Evolutionary conservation across 2,329 filamentous ascomycete genomes (phyloP).

Genomic region (Penicillium olsonii): DNA sequence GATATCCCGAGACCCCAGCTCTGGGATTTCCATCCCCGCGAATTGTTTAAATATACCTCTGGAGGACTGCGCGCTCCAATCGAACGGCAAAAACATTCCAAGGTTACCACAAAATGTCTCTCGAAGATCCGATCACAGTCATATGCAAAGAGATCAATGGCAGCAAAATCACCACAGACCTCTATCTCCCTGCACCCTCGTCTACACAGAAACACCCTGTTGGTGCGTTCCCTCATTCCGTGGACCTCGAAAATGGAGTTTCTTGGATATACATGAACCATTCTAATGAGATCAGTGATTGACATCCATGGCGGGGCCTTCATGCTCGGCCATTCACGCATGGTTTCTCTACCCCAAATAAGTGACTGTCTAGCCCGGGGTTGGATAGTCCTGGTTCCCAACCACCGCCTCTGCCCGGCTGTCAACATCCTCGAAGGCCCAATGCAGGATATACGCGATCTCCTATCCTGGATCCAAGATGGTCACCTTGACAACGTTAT

Average conservation of each 20-base stretch:
- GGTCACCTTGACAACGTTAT: conserved; percentile 36
- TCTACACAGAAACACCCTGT: conserved; percentile 23
- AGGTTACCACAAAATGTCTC: conserved; percentile 13
- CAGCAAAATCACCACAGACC: conserved; percentile 28
- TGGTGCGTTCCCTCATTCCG: conserved; percentile 17
- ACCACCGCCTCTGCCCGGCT: conserved; percentile 48
- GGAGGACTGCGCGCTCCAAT: no score
- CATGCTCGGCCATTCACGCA: conserved; percentile 43
- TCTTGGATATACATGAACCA: background rate
- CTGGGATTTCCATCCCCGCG: conserved; percentile 7
- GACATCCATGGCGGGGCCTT: conserved; percentile 49
- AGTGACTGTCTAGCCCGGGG: conserved; percentile 39
- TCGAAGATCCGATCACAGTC: conserved; percentile 17
- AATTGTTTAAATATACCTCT: conserved; percentile 1
- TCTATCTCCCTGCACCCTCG: conserved; percentile 25
- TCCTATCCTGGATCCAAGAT: conserved; percentile 44
- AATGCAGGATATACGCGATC: conserved; percentile 49
- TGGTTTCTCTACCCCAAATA: conserved; percentile 44
- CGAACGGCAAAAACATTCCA: no score
- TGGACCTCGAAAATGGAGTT: background rate
- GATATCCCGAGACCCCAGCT: conserved; percentile 15
- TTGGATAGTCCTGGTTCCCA: conserved; percentile 44
- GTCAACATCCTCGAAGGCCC: conserved; percentile 49
- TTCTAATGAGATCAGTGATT: conserved; percentile 34
- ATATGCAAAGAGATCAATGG: conserved; percentile 26